Base-by-base conservation (phyloP, 352 stramenopile species). In the Halophytophthora batemanensis region DNA sequence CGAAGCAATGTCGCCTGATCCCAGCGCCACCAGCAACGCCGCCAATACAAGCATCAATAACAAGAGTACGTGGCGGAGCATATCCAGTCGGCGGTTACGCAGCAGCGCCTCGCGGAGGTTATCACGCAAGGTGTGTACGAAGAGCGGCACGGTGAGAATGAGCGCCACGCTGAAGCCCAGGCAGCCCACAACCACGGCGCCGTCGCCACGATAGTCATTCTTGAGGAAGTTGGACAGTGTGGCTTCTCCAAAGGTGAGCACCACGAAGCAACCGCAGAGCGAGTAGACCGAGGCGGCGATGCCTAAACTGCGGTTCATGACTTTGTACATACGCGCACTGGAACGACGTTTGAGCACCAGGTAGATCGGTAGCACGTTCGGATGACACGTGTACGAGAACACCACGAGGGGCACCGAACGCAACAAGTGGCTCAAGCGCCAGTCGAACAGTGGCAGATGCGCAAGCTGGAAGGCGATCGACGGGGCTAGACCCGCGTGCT, bases 351-450 rank as follows among this genome's bases (percentile, higher is more conserved):
- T 92, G 45, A 96, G 86, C 39, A 94, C 80, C 42, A 93, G 61
- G 57, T 93, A 96, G 41, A 96, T 96, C 7, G 86, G 86, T 15
- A 94, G 70, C 25, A 96, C 80, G 58, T 94, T 96, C 14, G 86
- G 86, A 41, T 96, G 86, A 43, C 86, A 96, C 8, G 86, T 96
- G 74, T 80, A 96, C 43, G 75, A 85, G 36, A 94, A 96, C 25
- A 96, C 85, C 29, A 96, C 82, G 19, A 96, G 79, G 5, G 86
- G 86, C 1, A 94, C 66, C 8, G 83, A 73, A 8, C 69, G 79
- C 25, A 96, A 63, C 21, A 95, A 61, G 23, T 79, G 74, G 12
- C 56, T 65, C 12, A 92, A 59, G 0, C 52, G 61, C 62, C 77
- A 90, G 46, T 93, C 71, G 51, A 88, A 88, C 14, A 96, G 68